Evolutionary conservation across 108 stramenopile species (phyloP).

Genomic region (Conticribra guillardii): DNA sequence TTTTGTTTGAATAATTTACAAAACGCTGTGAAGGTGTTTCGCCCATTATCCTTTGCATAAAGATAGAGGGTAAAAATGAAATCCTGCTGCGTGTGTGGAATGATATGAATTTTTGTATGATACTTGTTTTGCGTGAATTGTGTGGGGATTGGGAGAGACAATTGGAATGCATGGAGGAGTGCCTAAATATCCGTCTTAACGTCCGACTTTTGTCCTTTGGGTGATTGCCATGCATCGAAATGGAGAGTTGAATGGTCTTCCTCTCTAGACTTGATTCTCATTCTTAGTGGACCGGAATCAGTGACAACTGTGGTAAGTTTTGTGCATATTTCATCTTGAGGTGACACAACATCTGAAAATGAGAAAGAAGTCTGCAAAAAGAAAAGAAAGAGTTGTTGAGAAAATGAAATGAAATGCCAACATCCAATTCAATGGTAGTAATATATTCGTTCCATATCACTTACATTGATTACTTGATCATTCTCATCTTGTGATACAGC

Average conservation of each 20-base stretch:
- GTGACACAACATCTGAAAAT: conserved; percentile 42
- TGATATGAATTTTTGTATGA: too few species aligned
- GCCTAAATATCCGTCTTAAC: too few species aligned
- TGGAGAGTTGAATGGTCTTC: conserved; percentile 43
- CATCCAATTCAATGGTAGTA: too few species aligned
- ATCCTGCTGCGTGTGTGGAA: too few species aligned
- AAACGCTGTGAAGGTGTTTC: too few species aligned
- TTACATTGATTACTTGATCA: conserved; percentile 6
- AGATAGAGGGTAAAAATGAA: too few species aligned
- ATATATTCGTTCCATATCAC: too few species aligned
- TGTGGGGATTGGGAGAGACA: too few species aligned
- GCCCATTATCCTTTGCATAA: too few species aligned
- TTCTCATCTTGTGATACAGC: background rate
- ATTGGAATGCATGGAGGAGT: too few species aligned
- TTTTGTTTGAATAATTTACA: too few species aligned
- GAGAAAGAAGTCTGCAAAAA: conserved; percentile 22
- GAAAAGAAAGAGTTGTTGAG: background rate
- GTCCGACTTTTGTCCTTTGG: background rate
- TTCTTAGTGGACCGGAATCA: conserved; percentile 41
- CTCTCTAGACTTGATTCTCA: conserved; percentile 33
- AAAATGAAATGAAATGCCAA: background rate
- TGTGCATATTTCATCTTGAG: conserved; percentile 21
- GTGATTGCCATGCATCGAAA: conserved; percentile 49
- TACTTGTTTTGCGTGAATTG: too few species aligned
- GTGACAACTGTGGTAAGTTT: conserved; percentile 31